These are phyloP conservation scores for Cicer judaicum DNA, from an alignment of 306 rosid species.

Conservation along the genomic window DNA sequence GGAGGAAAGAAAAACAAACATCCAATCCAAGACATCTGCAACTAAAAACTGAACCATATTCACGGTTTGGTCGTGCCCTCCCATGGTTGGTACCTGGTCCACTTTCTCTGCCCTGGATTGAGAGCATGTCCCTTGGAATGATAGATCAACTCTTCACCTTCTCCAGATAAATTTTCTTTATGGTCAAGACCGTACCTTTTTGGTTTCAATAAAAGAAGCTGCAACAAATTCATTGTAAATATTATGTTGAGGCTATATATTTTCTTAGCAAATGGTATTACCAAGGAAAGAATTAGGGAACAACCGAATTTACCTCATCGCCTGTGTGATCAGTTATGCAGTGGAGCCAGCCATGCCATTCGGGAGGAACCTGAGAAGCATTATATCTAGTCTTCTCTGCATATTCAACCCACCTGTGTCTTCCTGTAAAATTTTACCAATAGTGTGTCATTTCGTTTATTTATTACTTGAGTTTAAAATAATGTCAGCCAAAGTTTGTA, in stretches of 20 bases:
- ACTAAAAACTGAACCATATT: slow-evolving; percentile 29
- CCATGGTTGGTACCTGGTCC: slow-evolving; percentile 98
- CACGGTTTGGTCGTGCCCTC: slow-evolving; percentile 61
- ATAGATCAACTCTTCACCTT: slow-evolving; percentile 85
- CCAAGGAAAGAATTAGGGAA: slow-evolving; percentile 12
- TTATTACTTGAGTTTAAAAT: slow-evolving; percentile 8
- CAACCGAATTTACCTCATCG: slow-evolving; percentile 70
- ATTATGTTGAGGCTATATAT: slow-evolving; percentile 14
- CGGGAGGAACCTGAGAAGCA: slow-evolving; percentile 98
- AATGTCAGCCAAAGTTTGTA: neutral
- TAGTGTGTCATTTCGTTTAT: neutral
- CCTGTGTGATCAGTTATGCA: slow-evolving; percentile 92
- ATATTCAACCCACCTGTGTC: slow-evolving; percentile 99
- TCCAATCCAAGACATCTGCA: slow-evolving; percentile 23
- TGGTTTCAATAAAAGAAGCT: slow-evolving; percentile 92
- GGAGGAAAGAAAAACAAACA: slow-evolving; percentile 23
- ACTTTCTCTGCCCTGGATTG: slow-evolving; percentile 89
- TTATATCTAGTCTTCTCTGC: slow-evolving; percentile 91
- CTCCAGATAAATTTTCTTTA: slow-evolving; percentile 86
- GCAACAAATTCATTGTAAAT: slow-evolving; percentile 44
- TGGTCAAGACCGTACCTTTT: slow-evolving; percentile 85
- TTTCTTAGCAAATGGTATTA: slow-evolving; percentile 26
- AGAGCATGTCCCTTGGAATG: slow-evolving; percentile 98
- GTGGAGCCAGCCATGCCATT: slow-evolving; percentile 99
- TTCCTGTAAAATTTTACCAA: slow-evolving; percentile 63